phyloP scores from a whole-genome alignment of 345 rosid genomes.

The Murraya koenigii region DNA sequence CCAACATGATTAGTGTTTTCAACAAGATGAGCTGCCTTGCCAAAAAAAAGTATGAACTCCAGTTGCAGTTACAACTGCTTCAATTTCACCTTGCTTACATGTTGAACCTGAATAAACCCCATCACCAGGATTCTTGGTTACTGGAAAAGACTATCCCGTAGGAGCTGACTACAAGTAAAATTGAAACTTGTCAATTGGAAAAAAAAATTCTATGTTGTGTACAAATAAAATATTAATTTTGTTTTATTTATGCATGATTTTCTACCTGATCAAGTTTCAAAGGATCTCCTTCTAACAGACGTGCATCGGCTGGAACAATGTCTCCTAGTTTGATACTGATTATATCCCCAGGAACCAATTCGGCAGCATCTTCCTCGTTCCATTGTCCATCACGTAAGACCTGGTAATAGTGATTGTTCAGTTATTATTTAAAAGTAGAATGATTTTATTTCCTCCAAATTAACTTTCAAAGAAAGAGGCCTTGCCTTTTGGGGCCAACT shows the following conservation, averaged over 20 bases:
- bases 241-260: not conserved
- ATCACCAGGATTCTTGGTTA: slow-evolving; percentile 33
- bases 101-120: slow-evolving; percentile 41
- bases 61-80: slow-evolving; percentile 38
- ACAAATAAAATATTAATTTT: too few relatives aligned
- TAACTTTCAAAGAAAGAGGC: slow-evolving; percentile 16
- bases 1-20: slow-evolving; percentile 37
- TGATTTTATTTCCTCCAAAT: too few relatives aligned
- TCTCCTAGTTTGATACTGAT: slow-evolving; percentile 46
- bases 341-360: slow-evolving; percentile 71
- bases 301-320: slow-evolving; percentile 72
- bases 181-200: not conserved
- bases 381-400: slow-evolving; percentile 60
- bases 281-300: slow-evolving; percentile 77
- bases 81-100: slow-evolving; percentile 47
- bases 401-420: slow-evolving; percentile 3
- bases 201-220: too few relatives aligned
- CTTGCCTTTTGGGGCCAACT: slow-evolving; percentile 67
- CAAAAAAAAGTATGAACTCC: slow-evolving; percentile 40
- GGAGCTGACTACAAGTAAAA: slow-evolving; percentile 42
- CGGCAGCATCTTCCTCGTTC: slow-evolving; percentile 65
- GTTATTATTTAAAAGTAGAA: not conserved
- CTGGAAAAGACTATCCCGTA: slow-evolving; percentile 54
- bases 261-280: slow-evolving; percentile 61
- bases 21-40: slow-evolving; percentile 46